Evolutionary conservation across 208 protist genomes (phyloP), one percentile per base, ranked within the genome.

Genomic region (Crithidia expoeki): DNA sequence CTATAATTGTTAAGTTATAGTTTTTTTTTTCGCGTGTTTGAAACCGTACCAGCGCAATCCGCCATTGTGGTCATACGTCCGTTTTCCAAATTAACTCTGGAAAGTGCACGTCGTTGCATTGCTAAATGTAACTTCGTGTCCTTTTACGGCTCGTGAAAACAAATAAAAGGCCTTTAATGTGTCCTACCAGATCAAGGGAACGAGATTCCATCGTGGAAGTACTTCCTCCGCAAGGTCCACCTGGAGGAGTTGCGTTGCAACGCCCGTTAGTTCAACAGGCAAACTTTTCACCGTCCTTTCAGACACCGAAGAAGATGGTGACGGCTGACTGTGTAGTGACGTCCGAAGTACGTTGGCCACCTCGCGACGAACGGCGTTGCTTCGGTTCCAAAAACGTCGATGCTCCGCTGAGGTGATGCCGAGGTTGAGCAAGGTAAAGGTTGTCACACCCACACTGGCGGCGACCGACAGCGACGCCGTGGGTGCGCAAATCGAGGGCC

Each of bases 371-470:
- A 63, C 50, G 40, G 14, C 46, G 69, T 89, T 89, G 33, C 84
- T 23, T 12, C 51, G 2, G 21, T 32, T 50, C 90, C 90, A 95
- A 71, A 93, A 95, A 0, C 40, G 53, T 11, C 88, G 83, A 53
- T 95, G 90, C 65, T 85, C 86, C 23, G 50, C 58, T 5, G 86
- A 81, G 32, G 90, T 95, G 44, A 92, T 83, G 53, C 68, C 51
- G 44, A 95, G 79, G 61, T 95, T 95, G 23, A 80, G 25, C 10
- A 79, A 38, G 16, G 85, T 85, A 60, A 93, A 95, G 4, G 77
- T 11, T n/a, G 79, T 49, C 6, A 94, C 82, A 9, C 76, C 82
- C 19, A 32, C 44, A 27, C 68, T 55, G 7, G 56, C 53, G 16
- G 67, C 25, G 23, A 69, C 56, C 14, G 63, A 58, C 3, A 59